phyloP scores from a whole-genome alignment of 192 early-diverging fungal genomes.

The Coemansia sp. region DNA sequence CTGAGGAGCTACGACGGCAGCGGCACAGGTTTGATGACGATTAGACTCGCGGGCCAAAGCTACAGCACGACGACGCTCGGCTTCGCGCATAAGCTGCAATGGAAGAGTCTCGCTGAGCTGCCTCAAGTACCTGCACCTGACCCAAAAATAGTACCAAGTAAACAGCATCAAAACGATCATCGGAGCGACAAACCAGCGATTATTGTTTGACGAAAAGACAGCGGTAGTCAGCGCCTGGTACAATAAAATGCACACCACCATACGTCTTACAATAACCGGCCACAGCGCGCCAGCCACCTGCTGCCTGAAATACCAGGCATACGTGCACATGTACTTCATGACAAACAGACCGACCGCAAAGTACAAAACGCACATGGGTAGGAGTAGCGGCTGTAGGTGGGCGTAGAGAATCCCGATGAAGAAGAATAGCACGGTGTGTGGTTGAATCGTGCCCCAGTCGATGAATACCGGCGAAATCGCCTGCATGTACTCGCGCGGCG shows the following conservation, averaged over 20 bases:
- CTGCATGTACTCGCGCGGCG: slow-evolving; percentile 77
- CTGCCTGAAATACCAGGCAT: slow-evolving; percentile 76
- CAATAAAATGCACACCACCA: slow-evolving; percentile 65
- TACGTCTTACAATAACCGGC: slow-evolving; percentile 71
- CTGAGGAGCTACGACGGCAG: too few relatives aligned
- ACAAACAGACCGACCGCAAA: slow-evolving; percentile 66
- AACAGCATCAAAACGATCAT: slow-evolving; percentile 50
- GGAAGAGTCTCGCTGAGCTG: slow-evolving; percentile 34
- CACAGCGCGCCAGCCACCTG: slow-evolving; percentile 69
- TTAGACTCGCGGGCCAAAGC: slow-evolving; percentile 9
- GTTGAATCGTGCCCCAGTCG: slow-evolving; percentile 71
- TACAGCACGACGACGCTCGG: slow-evolving; percentile 38
- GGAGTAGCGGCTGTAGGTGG: slow-evolving; percentile 68
- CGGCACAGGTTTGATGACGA: not conserved
- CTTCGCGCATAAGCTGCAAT: slow-evolving; percentile 51
- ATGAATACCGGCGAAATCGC: slow-evolving; percentile 69
- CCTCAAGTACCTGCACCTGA: slow-evolving; percentile 25
- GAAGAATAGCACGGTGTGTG: slow-evolving; percentile 71
- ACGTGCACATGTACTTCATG: slow-evolving; percentile 79
- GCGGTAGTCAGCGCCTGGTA: slow-evolving; percentile 69
- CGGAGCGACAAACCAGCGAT: slow-evolving; percentile 52
- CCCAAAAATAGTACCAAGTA: slow-evolving; percentile 51
- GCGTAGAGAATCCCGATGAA: slow-evolving; percentile 78
- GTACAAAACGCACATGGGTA: slow-evolving; percentile 72
- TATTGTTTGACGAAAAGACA: slow-evolving; percentile 61